phyloP scores from a whole-genome alignment of 345 rosid species.

The Noccaea caerulescens region DNA sequence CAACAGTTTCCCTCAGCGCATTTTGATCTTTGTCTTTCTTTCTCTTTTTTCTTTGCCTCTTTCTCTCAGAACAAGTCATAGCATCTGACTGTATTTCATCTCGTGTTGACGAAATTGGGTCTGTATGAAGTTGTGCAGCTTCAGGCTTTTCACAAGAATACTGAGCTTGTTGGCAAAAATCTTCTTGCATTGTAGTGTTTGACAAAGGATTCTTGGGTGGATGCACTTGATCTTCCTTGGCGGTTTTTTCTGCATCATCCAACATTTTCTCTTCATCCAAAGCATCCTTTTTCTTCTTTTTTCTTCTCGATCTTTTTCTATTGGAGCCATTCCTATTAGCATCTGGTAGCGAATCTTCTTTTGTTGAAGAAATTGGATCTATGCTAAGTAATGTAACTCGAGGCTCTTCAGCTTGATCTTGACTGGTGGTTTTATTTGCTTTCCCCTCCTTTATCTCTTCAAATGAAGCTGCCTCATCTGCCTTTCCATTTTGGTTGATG shows the following conservation, averaged over 20 bases:
- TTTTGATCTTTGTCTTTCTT: constrained; percentile 2
- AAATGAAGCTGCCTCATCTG: too few species aligned
- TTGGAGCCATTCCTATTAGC: neutral
- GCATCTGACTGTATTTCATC: constrained; percentile 22
- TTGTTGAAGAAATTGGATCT: neutral
- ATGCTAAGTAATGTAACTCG: constrained; percentile 5
- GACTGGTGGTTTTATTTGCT: too few species aligned
- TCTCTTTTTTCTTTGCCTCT: constrained; percentile 1
- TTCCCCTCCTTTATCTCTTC: too few species aligned
- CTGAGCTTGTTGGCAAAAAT: neutral
- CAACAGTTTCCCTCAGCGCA: neutral
- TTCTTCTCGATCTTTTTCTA: constrained; percentile 6
- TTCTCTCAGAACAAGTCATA: constrained; percentile 27
- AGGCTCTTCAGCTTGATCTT: constrained; percentile 10
- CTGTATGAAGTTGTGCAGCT: constrained; percentile 16
- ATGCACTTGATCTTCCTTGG: too few species aligned
- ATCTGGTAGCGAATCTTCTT: constrained; percentile 18
- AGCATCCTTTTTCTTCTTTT: constrained; percentile 21
- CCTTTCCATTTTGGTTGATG: constrained; percentile 3
- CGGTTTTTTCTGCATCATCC: neutral
- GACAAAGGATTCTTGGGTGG: too few species aligned
- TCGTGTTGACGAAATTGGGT: neutral
- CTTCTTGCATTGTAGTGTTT: neutral
- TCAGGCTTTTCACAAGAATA: constrained; percentile 18
- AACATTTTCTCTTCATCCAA: constrained; percentile 20